Evolutionary conservation across 345 rosid species (phyloP).

Genomic region (Populus davidiana): DNA sequence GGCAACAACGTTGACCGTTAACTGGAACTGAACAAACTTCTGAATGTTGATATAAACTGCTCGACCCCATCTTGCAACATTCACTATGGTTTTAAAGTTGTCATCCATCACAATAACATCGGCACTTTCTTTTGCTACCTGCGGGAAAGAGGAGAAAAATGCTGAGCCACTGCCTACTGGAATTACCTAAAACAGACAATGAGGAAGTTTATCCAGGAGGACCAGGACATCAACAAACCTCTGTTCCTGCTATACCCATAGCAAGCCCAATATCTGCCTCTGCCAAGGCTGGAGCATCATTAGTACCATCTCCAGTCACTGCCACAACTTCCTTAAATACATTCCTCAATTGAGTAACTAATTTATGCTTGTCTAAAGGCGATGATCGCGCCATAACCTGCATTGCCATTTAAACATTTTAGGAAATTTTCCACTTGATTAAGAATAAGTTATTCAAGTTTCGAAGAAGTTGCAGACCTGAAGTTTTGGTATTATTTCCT

Average conservation of each 20-base stretch:
- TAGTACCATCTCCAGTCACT: slow-evolving; percentile 35
- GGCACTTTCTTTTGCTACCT: slow-evolving; percentile 84
- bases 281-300: slow-evolving; percentile 36
- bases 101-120: slow-evolving; percentile 88
- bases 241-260: slow-evolving; percentile 37
- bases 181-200: background rate
- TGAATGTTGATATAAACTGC: slow-evolving; percentile 79
- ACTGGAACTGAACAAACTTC: slow-evolving; percentile 79
- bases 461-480: slow-evolving; percentile 25
- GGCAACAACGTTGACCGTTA: slow-evolving; percentile 74
- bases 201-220: background rate
- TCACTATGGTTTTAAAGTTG: slow-evolving; percentile 67
- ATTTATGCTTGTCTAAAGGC: slow-evolving; percentile 32
- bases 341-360: slow-evolving; percentile 27
- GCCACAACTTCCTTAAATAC: slow-evolving; percentile 31
- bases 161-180: background rate
- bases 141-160: background rate
- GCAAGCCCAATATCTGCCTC: slow-evolving; percentile 38
- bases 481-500: slow-evolving; percentile 55
- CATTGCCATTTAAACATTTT: background rate
- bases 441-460: background rate
- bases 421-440: background rate
- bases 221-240: slow-evolving; percentile 12
- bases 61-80: slow-evolving; percentile 79
- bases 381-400: slow-evolving; percentile 38